Evolutionary conservation across 805 yeast genomes (phyloP).

Genomic region (Cyberlindnera xishuangbannaensis): DNA sequence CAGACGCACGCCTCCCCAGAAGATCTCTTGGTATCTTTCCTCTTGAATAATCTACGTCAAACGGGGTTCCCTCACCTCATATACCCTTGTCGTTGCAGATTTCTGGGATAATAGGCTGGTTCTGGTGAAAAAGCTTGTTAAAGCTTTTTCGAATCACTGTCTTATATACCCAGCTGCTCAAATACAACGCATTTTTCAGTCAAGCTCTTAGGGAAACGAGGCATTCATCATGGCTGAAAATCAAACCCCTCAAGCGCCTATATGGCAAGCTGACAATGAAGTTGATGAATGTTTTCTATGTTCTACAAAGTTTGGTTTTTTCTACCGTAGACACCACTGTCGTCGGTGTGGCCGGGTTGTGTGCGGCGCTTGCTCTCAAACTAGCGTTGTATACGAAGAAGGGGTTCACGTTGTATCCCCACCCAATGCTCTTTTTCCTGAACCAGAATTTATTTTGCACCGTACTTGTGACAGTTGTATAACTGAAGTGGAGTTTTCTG

Average conservation of each 20-base stretch:
- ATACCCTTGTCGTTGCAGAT: too few species aligned
- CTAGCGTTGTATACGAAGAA: conserved; percentile 48
- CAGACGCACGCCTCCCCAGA: too few species aligned
- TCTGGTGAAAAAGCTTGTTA: too few species aligned
- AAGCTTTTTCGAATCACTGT: too few species aligned
- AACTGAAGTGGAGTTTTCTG: conserved; percentile 40
- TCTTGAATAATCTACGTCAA: too few species aligned
- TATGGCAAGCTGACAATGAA: conserved; percentile 69
- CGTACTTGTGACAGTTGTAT: conserved; percentile 74
- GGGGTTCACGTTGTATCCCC: conserved; percentile 53
- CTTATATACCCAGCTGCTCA: too few species aligned
- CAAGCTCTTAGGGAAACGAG: too few species aligned
- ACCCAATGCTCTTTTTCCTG: conserved; percentile 41
- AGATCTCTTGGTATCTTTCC: too few species aligned
- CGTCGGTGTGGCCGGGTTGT: conserved; percentile 75
- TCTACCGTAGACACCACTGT: conserved; percentile 79
- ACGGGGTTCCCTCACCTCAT: too few species aligned
- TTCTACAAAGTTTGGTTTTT: conserved; percentile 43
- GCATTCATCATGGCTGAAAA: too few species aligned
- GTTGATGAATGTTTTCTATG: conserved; percentile 53
- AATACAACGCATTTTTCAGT: too few species aligned
- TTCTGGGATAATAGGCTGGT: too few species aligned
- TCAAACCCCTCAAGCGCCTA: conserved; percentile 25
- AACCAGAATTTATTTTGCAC: conserved; percentile 48
- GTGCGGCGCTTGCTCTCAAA: conserved; percentile 62